Evolutionary conservation across 2,329 filamentous ascomycete species (phyloP).

Genomic region (Coniochaeta sp.): DNA sequence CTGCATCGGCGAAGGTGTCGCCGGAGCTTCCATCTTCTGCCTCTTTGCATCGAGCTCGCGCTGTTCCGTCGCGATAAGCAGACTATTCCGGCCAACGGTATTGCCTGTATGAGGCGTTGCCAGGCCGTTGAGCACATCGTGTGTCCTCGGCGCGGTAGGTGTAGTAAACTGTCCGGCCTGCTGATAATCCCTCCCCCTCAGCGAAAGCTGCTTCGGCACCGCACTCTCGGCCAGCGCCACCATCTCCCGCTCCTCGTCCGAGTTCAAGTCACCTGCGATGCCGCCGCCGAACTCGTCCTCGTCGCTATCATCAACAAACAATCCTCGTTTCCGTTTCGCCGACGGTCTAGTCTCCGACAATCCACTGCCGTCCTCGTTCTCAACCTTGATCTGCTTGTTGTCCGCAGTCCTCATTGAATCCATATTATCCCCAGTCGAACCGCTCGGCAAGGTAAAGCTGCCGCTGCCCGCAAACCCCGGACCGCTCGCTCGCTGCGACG

Average conservation of each 20-base stretch:
- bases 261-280: slow-evolving; percentile 14
- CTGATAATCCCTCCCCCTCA: slow-evolving; percentile 2
- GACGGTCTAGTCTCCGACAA: neutral
- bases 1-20: neutral
- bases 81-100: slow-evolving; percentile 3
- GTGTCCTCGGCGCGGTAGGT: slow-evolving; percentile 13
- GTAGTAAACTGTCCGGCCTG: slow-evolving; percentile 14
- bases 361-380: neutral
- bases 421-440: slow-evolving; percentile 2
- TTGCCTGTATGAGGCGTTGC: slow-evolving; percentile 19
- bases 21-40: neutral
- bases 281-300: slow-evolving; percentile 8
- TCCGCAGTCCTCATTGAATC: neutral
- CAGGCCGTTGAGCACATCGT: slow-evolving; percentile 16
- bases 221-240: slow-evolving; percentile 26
- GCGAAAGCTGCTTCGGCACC: slow-evolving; percentile 18
- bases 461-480: neutral
- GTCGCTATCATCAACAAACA: slow-evolving; percentile 14
- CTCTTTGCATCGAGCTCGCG: slow-evolving; percentile 6
- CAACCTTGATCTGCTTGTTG: neutral
- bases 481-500: neutral
- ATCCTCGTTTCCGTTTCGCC: slow-evolving; percentile 20
- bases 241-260: slow-evolving; percentile 31
- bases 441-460: neutral
- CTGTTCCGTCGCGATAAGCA: slow-evolving; percentile 8